A percentile compares a stretch with the other conserved stretches of the same genome.
phyloP scores from a whole-genome alignment of 306 rosid species.

The Malus sylvestris region DNA sequence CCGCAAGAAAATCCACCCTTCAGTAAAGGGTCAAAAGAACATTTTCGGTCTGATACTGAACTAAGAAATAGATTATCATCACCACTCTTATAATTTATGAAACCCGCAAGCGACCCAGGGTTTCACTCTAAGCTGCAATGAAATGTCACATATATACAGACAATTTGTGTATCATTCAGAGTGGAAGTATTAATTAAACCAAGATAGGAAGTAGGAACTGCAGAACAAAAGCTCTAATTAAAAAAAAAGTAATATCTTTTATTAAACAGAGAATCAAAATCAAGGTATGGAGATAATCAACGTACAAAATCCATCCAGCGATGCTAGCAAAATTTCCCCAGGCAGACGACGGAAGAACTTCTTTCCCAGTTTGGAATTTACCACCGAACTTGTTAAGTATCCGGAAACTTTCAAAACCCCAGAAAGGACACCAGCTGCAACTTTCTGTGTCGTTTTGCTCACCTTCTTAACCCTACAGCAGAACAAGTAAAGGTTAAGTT shows the following conservation, averaged over 20 bases:
- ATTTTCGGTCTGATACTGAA: neutral
- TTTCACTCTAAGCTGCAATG: neutral
- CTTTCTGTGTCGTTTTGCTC: constrained; percentile 83
- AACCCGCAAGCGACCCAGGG: neutral
- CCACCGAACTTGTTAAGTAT: constrained; percentile 55
- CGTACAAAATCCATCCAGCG: constrained; percentile 49
- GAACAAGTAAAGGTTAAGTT: constrained; percentile 11
- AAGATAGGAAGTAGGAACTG: neutral
- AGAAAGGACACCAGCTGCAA: constrained; percentile 78
- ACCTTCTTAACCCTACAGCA: constrained; percentile 77
- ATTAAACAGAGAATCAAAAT: neutral
- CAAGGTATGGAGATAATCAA: neutral
- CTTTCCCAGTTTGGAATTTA: constrained; percentile 48
- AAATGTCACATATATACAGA: neutral
- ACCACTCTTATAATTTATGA: neutral
- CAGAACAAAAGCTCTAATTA: neutral
- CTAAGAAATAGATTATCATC: neutral
- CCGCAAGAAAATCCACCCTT: neutral
- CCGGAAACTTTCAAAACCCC: constrained; percentile 59
- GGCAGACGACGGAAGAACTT: constrained; percentile 41
- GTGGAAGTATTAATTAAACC: neutral
- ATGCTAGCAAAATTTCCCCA: constrained; percentile 44
- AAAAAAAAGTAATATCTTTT: neutral
- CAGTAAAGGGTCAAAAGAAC: neutral
- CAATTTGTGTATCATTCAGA: neutral